A percentile compares a stretch with the other conserved stretches of the same genome.
These are phyloP conservation scores for Leishmania guyanensis DNA, from an alignment of 208 protist genomes.

Conservation along the genomic window DNA sequence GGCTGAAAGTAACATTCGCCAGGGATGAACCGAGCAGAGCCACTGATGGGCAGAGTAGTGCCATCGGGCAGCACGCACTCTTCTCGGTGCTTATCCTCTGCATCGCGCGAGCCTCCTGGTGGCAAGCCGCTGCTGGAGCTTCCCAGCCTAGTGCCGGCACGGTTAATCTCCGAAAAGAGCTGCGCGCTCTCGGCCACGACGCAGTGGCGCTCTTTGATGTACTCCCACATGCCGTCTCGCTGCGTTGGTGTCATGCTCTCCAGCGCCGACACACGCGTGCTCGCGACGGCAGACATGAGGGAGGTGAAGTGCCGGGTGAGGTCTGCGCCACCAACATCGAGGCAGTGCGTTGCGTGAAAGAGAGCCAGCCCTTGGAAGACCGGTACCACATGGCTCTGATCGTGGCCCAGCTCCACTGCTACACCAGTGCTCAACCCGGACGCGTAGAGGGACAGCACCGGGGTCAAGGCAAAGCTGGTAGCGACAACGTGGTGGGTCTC, in stretches of 20 bases:
- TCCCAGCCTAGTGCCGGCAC: neutral
- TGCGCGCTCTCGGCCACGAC: conserved; percentile 38
- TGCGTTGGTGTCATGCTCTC: conserved; percentile 42
- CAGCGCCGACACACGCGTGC: conserved; percentile 37
- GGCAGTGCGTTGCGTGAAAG: conserved; percentile 89
- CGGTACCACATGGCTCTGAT: conserved; percentile 97
- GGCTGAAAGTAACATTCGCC: conserved; percentile 82
- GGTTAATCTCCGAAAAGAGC: conserved; percentile 19
- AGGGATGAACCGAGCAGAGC: conserved; percentile 58
- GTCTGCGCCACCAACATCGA: conserved; percentile 82
- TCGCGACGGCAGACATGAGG: conserved; percentile 19
- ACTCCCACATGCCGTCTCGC: conserved; percentile 65
- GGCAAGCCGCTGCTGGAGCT: neutral
- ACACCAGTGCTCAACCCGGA: conserved; percentile 84
- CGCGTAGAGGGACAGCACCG: conserved; percentile 90
- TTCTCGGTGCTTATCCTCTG: conserved; percentile 38
- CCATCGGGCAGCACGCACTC: conserved; percentile 82
- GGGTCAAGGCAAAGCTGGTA: conserved; percentile 73
- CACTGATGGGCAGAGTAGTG: conserved; percentile 60
- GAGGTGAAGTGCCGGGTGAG: conserved; percentile 59
- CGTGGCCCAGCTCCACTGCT: conserved; percentile 96
- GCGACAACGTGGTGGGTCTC: conserved; percentile 76
- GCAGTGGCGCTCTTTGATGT: conserved; percentile 90
- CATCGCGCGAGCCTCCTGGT: conserved; percentile 2
- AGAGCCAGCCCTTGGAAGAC: conserved; percentile 97